These are phyloP conservation scores for Myxozyma monticola DNA, from an alignment of 805 yeast genomes.

Conservation along the genomic window DNA sequence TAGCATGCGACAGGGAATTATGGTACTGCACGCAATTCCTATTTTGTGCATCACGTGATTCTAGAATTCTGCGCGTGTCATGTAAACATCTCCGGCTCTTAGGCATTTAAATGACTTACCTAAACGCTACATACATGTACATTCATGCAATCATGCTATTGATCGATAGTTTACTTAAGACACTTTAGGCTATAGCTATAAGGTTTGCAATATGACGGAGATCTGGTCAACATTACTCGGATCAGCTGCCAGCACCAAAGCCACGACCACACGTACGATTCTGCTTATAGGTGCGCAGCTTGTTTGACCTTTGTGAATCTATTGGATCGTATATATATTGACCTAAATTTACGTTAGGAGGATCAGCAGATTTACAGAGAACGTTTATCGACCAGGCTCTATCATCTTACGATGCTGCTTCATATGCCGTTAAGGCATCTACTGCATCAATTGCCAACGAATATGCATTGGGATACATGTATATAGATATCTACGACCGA, in stretches of 20 bases:
- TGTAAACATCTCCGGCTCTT: too few species aligned
- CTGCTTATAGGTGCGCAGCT: slow-evolving; percentile 14
- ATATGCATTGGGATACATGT: slow-evolving; percentile 35
- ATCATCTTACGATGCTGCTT: slow-evolving; percentile 4
- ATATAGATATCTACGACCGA: slow-evolving; percentile 32
- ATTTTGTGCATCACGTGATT: too few species aligned
- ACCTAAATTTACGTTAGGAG: slow-evolving; percentile 1
- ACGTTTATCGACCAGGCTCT: slow-evolving; percentile 12
- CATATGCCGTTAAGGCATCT: slow-evolving; percentile 6
- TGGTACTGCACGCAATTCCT: too few species aligned
- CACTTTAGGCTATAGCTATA: too few species aligned
- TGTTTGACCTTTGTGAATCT: not conserved
- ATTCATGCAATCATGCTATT: too few species aligned
- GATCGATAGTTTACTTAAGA: too few species aligned
- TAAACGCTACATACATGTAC: too few species aligned
- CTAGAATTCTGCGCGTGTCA: too few species aligned
- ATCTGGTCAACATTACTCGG: slow-evolving; percentile 22
- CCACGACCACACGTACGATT: slow-evolving; percentile 4
- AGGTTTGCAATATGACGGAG: slow-evolving; percentile 1
- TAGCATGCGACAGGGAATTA: too few species aligned
- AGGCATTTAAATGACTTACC: too few species aligned
- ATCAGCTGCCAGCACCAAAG: slow-evolving; percentile 6
- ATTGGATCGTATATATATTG: not conserved
- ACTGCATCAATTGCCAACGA: slow-evolving; percentile 20
- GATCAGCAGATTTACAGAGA: slow-evolving; percentile 10